Evolutionary conservation across 495 filamentous ascomycete species (phyloP).

Genomic region (Aspergillus wentii): DNA sequence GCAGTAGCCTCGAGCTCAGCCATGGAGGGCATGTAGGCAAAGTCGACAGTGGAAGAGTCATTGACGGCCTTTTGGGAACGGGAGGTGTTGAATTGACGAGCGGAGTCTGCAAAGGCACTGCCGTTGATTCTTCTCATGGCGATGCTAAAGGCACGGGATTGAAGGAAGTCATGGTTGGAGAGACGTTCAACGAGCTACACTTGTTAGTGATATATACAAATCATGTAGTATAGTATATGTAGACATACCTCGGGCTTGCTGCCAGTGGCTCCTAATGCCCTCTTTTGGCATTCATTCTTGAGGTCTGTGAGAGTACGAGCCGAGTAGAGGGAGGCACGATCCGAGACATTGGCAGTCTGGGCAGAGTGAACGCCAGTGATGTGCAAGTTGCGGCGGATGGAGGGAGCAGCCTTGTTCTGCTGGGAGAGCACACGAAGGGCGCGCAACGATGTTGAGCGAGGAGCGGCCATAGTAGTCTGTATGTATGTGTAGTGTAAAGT

Average conservation of each 20-base stretch:
- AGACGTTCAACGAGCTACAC: constrained; percentile 47
- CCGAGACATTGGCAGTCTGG: constrained; percentile 30
- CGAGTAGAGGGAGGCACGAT: constrained; percentile 31
- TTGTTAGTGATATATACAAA: constrained; percentile 1
- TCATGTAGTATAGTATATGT: neutral
- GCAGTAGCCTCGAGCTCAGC: constrained; percentile 34
- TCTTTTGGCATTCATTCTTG: constrained; percentile 34
- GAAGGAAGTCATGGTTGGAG: constrained; percentile 47
- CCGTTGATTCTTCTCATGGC: constrained; percentile 43
- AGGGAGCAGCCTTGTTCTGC: constrained; percentile 30
- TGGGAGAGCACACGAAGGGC: constrained; percentile 43
- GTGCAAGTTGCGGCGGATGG: constrained; percentile 44
- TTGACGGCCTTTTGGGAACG: constrained; percentile 48
- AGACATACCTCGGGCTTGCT: constrained; percentile 34
- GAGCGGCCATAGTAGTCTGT: constrained; percentile 37
- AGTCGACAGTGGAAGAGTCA: constrained; percentile 60
- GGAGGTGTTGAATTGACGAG: constrained; percentile 57
- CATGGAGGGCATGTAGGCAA: constrained; percentile 55
- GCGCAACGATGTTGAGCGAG: constrained; percentile 44
- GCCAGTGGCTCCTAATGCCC: constrained; percentile 26
- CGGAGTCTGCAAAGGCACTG: constrained; percentile 30
- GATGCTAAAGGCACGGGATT: constrained; percentile 51
- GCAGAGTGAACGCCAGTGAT: constrained; percentile 51
- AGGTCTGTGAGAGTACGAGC: constrained; percentile 34
- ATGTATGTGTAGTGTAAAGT: neutral